These are phyloP conservation scores for Zarea fungicola DNA, from an alignment of 2,329 filamentous ascomycete genomes.

Conservation along the genomic window DNA sequence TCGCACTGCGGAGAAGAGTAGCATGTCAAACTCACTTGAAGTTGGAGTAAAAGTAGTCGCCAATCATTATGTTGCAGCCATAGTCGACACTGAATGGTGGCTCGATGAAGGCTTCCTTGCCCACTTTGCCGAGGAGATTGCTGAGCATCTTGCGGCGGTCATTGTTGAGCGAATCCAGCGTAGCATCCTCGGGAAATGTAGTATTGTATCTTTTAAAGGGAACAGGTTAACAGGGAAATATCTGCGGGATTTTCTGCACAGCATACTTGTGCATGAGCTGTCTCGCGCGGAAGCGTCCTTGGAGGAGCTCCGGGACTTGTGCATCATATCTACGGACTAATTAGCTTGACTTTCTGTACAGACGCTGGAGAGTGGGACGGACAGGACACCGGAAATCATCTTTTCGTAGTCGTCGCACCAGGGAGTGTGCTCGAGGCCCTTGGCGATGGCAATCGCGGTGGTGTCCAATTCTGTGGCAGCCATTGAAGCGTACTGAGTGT, in stretches of 20 bases:
- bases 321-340: conserved; percentile 42
- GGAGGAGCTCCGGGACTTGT: conserved; percentile 41
- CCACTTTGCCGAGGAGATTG: conserved; percentile 44
- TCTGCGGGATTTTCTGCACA: background rate
- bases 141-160: conserved; percentile 42
- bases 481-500: conserved; percentile 18
- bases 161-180: conserved; percentile 31
- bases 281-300: conserved; percentile 49
- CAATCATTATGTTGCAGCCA: conserved; percentile 59
- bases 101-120: conserved; percentile 52
- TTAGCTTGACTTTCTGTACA: conserved; percentile 3
- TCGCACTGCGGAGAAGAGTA: background rate
- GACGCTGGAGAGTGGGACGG: conserved; percentile 20
- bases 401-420: conserved; percentile 58
- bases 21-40: conserved; percentile 30
- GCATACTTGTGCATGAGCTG: conserved; percentile 49
- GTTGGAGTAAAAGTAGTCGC: conserved; percentile 59
- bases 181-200: conserved; percentile 45
- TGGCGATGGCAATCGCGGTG: conserved; percentile 39
- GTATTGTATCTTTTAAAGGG: conserved; percentile 43
- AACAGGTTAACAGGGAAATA: too few species aligned
- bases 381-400: conserved; percentile 61
- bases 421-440: conserved; percentile 44
- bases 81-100: conserved; percentile 60
- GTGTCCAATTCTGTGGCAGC: conserved; percentile 32